Conservation (phyloP, 1,284 basidiomycete genomes). For the Puccinia horiana region DNA sequence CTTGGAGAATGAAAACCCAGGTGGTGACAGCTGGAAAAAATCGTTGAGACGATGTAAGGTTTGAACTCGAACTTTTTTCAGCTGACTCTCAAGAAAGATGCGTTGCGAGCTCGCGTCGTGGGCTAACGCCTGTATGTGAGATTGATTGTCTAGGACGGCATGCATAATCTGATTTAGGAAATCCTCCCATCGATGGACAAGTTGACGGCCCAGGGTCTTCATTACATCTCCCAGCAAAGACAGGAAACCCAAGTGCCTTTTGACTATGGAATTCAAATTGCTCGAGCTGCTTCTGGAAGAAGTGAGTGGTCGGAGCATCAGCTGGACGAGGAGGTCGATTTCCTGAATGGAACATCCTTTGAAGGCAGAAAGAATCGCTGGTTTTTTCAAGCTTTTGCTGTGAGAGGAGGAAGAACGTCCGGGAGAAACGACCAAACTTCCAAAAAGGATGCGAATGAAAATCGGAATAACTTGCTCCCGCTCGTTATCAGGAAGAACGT, state of each 20-base stretch:
- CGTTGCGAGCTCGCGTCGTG: not conserved
- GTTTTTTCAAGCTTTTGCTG: conserved; percentile 71
- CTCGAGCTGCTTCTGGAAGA: conserved; percentile 51
- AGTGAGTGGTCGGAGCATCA: conserved; percentile 78
- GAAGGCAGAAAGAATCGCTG: conserved; percentile 74
- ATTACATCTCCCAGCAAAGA: conserved; percentile 80
- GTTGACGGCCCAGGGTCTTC: conserved; percentile 73
- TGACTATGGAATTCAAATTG: conserved; percentile 60
- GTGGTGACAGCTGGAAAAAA: conserved; percentile 71
- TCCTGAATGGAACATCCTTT: conserved; percentile 73
- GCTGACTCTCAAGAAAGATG: conserved; percentile 23
- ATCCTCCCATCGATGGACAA: conserved; percentile 71
- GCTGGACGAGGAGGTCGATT: conserved; percentile 74
- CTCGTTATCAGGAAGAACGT: conserved; percentile 67
- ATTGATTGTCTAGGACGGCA: conserved; percentile 69
- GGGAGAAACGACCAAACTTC: conserved; percentile 79
- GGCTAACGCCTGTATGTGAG: conserved; percentile 21
- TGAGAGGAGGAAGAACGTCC: conserved; percentile 66
- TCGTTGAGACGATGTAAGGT: conserved; percentile 77
- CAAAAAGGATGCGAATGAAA: conserved; percentile 78
- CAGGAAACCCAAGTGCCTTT: conserved; percentile 80
- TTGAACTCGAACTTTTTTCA: conserved; percentile 45
- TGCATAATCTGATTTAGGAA: conserved; percentile 71
- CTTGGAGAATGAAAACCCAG: conserved; percentile 69
- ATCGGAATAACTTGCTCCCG: conserved; percentile 73